phyloP scores from a whole-genome alignment of 139 green algal species.

The Volvox africanus region DNA sequence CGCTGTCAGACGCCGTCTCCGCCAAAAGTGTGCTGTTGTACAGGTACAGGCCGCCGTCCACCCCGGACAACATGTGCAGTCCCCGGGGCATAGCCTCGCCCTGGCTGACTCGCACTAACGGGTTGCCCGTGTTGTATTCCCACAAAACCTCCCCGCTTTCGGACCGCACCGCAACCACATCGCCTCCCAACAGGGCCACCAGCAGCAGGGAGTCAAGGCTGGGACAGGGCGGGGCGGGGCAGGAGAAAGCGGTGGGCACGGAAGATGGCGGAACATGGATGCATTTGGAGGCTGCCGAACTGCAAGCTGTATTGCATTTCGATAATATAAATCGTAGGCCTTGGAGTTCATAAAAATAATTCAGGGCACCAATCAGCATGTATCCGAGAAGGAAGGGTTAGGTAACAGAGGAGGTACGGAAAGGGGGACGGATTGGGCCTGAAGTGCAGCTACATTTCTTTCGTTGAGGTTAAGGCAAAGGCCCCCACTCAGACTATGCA shows the following conservation, averaged over 20 bases:
- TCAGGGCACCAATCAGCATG: neutral
- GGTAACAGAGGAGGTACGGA: neutral
- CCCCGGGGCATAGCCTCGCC: slow-evolving; percentile 14
- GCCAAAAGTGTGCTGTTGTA: slow-evolving; percentile 56
- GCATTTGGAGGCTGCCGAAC: neutral
- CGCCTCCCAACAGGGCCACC: slow-evolving; percentile 87
- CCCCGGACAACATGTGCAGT: slow-evolving; percentile 87
- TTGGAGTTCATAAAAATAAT: neutral
- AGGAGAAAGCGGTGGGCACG: neutral
- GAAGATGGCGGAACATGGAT: neutral
- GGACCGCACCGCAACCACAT: slow-evolving; percentile 79
- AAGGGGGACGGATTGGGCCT: neutral
- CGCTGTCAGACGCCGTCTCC: neutral
- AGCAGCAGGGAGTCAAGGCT: slow-evolving; percentile 63
- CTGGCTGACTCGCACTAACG: slow-evolving; percentile 76
- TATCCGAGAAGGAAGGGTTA: neutral
- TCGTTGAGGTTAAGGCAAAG: neutral
- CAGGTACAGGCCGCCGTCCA: slow-evolving; percentile 90
- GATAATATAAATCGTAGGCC: neutral
- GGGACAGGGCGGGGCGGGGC: neutral
- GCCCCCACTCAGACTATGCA: neutral
- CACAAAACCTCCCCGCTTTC: slow-evolving; percentile 79
- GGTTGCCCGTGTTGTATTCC: slow-evolving; percentile 84
- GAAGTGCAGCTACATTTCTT: neutral
- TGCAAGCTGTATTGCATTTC: neutral